phyloP scores from a whole-genome alignment of 306 rosid genomes.

The Styphnolobium japonicum region DNA sequence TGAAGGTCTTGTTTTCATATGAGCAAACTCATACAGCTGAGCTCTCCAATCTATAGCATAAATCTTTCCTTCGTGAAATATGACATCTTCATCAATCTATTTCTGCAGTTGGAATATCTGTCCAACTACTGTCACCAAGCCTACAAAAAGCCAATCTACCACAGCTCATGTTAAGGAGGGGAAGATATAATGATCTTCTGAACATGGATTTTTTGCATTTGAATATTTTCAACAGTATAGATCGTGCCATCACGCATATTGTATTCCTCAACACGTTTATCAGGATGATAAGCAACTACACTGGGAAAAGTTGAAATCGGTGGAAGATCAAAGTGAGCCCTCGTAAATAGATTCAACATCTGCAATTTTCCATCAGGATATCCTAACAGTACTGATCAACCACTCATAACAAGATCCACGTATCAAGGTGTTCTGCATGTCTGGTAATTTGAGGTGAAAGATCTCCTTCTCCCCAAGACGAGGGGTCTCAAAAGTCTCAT shows the following conservation, averaged over 20 bases:
- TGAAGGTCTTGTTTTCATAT: too few relatives aligned
- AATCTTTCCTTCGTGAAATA: too few relatives aligned
- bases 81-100: too few relatives aligned
- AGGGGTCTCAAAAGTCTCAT: background rate
- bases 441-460: background rate
- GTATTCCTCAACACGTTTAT: background rate
- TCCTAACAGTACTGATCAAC: background rate
- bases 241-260: background rate
- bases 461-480: background rate
- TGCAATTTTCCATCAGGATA: background rate
- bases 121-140: too few relatives aligned
- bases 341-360: background rate
- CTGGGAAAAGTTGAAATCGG: background rate
- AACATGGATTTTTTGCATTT: background rate
- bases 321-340: background rate
- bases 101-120: too few relatives aligned
- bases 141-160: background rate
- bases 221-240: background rate
- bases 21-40: too few relatives aligned
- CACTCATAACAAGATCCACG: background rate
- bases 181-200: background rate
- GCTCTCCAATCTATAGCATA: too few relatives aligned
- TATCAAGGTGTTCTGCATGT: background rate
- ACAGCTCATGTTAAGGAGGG: background rate
- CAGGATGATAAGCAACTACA: background rate